phyloP scores from a whole-genome alignment of 2,329 filamentous ascomycete genomes.

The Colletotrichum sp. region DNA sequence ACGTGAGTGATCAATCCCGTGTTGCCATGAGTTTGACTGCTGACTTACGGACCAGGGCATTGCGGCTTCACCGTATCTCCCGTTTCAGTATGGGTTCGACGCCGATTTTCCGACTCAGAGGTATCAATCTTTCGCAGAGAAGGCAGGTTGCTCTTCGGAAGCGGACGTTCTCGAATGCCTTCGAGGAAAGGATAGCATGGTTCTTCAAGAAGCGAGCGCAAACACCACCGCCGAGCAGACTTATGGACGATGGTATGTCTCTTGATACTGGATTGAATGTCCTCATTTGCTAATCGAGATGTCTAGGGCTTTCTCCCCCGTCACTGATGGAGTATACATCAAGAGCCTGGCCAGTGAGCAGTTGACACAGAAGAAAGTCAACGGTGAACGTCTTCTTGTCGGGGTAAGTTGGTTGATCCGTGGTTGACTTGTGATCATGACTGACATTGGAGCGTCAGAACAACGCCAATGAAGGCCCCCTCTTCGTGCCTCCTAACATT shows the following conservation, averaged over 20 bases:
- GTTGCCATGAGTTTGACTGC: fast-evolving
- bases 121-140: conserved; percentile 21
- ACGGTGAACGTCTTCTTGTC: conserved; percentile 25
- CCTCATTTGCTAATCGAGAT: neutral
- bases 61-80: conserved; percentile 6
- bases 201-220: conserved; percentile 28
- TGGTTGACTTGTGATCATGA: neutral
- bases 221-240: conserved; percentile 21
- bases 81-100: conserved; percentile 2
- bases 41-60: neutral
- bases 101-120: neutral
- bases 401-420: neutral
- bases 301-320: conserved; percentile 32
- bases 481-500: conserved; percentile 49
- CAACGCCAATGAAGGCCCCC: conserved; percentile 55
- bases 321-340: conserved; percentile 37
- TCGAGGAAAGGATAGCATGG: conserved; percentile 29
- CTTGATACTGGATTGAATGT: neutral
- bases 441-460: conserved; percentile 22
- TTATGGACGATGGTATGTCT: conserved; percentile 24
- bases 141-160: conserved; percentile 41
- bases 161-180: conserved; percentile 28
- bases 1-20: neutral
- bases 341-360: conserved; percentile 31
- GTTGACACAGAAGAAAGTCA: conserved; percentile 31